Conservation (phyloP, 257 asterid species). For the Lantana camara region DNA sequence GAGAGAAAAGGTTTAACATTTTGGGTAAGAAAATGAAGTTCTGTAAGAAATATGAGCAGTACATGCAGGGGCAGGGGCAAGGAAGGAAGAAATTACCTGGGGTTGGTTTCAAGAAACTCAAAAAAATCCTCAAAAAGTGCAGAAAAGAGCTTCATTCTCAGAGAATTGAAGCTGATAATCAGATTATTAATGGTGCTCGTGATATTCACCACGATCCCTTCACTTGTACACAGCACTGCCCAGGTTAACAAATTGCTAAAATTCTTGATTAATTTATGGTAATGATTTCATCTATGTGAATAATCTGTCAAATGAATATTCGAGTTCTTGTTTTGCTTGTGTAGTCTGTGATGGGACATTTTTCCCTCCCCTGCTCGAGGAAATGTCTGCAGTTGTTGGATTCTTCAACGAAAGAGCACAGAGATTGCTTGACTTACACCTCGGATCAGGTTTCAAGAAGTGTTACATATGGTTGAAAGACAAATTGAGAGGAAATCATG, state of each 20-base stretch:
- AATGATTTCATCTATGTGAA: too few relatives aligned
- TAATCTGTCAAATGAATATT: too few relatives aligned
- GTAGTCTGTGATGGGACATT: constrained; percentile 94
- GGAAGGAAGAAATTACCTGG: constrained; percentile 67
- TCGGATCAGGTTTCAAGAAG: constrained; percentile 71
- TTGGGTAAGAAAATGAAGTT: constrained; percentile 59
- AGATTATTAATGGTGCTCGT: not conserved
- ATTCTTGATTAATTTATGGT: not conserved
- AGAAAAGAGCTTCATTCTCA: constrained; percentile 41
- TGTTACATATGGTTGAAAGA: constrained; percentile 67
- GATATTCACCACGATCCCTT: constrained; percentile 27
- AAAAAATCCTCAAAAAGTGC: constrained; percentile 79
- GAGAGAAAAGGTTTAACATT: not conserved
- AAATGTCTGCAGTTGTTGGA: constrained; percentile 90
- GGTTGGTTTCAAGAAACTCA: constrained; percentile 82
- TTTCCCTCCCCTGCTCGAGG: constrained; percentile 80
- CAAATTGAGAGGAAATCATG: constrained; percentile 57
- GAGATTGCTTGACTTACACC: constrained; percentile 70
- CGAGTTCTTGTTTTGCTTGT: constrained; percentile 22
- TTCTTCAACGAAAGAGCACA: constrained; percentile 77
- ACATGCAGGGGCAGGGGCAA: constrained; percentile 57
- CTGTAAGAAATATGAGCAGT: constrained; percentile 91
- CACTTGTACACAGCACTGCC: constrained; percentile 69
- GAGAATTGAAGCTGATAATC: not conserved
- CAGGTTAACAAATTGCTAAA: constrained; percentile 40